Conservation (phyloP, 495 filamentous ascomycete genomes). For the Hyaloscypha bicolor region DNA sequence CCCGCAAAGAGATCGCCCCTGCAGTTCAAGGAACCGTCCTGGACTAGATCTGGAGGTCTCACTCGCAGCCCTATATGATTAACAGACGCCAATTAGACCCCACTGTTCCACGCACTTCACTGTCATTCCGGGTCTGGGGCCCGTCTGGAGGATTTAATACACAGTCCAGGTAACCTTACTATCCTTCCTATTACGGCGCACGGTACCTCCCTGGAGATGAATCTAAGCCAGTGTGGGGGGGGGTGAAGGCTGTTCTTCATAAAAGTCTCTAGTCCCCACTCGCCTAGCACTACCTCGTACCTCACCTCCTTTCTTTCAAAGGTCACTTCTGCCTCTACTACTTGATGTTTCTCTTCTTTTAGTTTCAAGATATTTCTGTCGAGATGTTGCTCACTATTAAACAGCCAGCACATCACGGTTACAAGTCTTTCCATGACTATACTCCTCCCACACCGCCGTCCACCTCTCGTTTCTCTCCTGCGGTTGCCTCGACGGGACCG, state of each 20-base stretch:
- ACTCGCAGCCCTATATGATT: slow-evolving; percentile 27
- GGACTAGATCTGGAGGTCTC: slow-evolving; percentile 22
- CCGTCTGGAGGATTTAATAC: slow-evolving; percentile 20
- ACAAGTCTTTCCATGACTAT: slow-evolving; percentile 69
- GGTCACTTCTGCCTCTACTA: slow-evolving; percentile 31
- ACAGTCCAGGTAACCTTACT: slow-evolving; percentile 20
- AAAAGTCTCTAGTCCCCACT: slow-evolving; percentile 25
- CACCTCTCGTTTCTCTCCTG: slow-evolving; percentile 61
- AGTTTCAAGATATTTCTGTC: slow-evolving; percentile 24
- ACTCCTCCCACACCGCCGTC: slow-evolving; percentile 61
- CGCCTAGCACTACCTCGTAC: slow-evolving; percentile 13
- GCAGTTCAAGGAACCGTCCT: slow-evolving; percentile 16
- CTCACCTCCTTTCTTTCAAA: slow-evolving; percentile 22
- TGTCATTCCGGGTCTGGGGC: slow-evolving; percentile 14
- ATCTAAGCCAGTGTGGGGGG: slow-evolving; percentile 28
- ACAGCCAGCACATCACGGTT: slow-evolving; percentile 66
- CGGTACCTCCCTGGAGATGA: slow-evolving; percentile 31
- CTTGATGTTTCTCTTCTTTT: slow-evolving; percentile 29
- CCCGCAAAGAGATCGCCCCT: slow-evolving; percentile 24
- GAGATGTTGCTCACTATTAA: slow-evolving; percentile 69
- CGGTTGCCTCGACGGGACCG: slow-evolving; percentile 52
- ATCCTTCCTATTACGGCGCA: slow-evolving; percentile 25
- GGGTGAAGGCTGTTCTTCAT: slow-evolving; percentile 24
- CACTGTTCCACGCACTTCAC: slow-evolving; percentile 17
- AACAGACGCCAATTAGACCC: slow-evolving; percentile 24